Conservation (phyloP, 805 yeast genomes). For the Priceomyces carsonii region DNA sequence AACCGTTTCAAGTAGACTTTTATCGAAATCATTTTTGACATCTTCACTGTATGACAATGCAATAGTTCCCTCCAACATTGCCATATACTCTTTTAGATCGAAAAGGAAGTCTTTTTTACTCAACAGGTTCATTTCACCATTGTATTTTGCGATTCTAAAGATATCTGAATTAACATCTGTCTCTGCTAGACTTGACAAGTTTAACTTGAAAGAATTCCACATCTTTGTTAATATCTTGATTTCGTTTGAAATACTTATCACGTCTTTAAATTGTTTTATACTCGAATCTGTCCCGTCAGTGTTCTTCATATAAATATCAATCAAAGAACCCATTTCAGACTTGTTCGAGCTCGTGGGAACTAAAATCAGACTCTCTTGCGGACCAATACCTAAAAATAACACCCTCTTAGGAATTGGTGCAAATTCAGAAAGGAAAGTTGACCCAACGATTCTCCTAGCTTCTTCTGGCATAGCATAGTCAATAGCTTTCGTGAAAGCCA, state of each 20-base stretch:
- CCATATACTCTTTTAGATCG: constrained; percentile 12
- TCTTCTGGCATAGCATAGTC: constrained; percentile 23
- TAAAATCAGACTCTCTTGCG: constrained; percentile 18
- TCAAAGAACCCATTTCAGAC: constrained; percentile 1
- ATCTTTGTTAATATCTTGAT: not conserved
- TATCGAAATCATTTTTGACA: constrained; percentile 7
- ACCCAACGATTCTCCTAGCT: constrained; percentile 33
- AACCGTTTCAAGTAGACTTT: not conserved
- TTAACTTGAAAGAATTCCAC: not conserved
- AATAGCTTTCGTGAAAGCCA: constrained; percentile 21
- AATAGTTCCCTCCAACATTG: not conserved
- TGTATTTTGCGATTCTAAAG: constrained; percentile 3
- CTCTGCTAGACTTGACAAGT: not conserved
- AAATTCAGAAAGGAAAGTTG: constrained; percentile 27
- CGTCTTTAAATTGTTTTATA: not conserved
- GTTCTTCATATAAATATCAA: not conserved
- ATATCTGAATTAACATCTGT: constrained; percentile 5
- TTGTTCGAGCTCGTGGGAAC: constrained; percentile 20
- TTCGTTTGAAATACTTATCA: constrained; percentile 2
- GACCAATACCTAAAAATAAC: constrained; percentile 27
- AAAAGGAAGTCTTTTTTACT: constrained; percentile 21
- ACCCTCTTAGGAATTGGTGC: constrained; percentile 31
- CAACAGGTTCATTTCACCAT: not conserved
- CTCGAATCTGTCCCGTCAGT: no score
- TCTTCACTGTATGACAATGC: not conserved